These are phyloP conservation scores for Salisapilia sapeloensis DNA, from an alignment of 352 stramenopile genomes.

Conservation along the genomic window DNA sequence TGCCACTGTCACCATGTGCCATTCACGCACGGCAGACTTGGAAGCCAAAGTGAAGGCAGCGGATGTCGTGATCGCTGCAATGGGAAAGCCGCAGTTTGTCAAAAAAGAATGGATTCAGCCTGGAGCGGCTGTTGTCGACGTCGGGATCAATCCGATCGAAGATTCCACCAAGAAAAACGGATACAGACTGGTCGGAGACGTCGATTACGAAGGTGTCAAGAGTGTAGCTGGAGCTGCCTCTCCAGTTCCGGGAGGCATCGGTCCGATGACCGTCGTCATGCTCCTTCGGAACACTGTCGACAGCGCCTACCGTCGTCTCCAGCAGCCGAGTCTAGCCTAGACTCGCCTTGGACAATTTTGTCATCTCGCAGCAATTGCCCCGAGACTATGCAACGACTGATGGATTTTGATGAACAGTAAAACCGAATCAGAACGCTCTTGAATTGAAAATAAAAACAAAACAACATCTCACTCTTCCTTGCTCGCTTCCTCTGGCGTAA, in stretches of 20 bases:
- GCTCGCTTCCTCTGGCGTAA: too few species aligned
- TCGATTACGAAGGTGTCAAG: conserved; percentile 82
- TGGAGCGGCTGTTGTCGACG: conserved; percentile 95
- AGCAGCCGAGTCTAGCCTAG: too few species aligned
- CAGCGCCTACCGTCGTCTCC: conserved; percentile 17
- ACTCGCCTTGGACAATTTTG: too few species aligned
- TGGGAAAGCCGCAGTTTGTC: conserved; percentile 88
- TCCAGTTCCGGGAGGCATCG: conserved; percentile 90
- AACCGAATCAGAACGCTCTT: too few species aligned
- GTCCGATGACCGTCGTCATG: conserved; percentile 97
- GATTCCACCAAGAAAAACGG: conserved; percentile 45
- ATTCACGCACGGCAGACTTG: conserved; percentile 89
- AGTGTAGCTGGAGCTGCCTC: conserved; percentile 90
- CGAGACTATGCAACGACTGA: too few species aligned
- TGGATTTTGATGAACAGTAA: too few species aligned
- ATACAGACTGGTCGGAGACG: conserved; percentile 95
- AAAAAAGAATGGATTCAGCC: conserved; percentile 93
- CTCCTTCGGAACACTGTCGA: conserved; percentile 74
- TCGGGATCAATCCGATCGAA: conserved; percentile 97
- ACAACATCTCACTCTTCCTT: too few species aligned
- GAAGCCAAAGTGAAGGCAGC: conserved; percentile 53
- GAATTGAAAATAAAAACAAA: conserved; percentile 1
- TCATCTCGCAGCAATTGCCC: too few species aligned
- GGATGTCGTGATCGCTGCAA: conserved; percentile 96
- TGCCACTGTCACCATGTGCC: conserved; percentile 96